These are phyloP conservation scores for Ensete glaucum DNA, from an alignment of 176 grass and related monocot species.

Conservation along the genomic window DNA sequence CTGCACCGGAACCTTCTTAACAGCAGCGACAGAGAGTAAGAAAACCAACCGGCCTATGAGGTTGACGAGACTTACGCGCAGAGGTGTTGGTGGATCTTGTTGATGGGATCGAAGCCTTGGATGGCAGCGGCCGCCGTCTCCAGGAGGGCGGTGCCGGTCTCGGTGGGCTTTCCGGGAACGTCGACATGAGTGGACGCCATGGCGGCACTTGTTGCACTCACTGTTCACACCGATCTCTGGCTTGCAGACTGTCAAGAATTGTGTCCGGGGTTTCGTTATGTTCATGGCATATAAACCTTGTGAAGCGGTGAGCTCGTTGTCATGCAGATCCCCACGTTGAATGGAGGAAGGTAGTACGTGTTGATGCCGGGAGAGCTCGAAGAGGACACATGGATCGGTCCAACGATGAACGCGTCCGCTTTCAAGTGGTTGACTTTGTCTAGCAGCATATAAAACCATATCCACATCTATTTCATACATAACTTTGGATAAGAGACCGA, in stretches of 20 bases:
- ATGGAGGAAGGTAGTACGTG: too few species aligned
- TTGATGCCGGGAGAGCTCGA: too few species aligned
- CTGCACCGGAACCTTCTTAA: not conserved
- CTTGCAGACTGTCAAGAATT: too few species aligned
- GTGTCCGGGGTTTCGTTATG: too few species aligned
- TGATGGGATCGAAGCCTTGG: conserved; percentile 60
- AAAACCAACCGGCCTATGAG: not conserved
- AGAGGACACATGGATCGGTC: too few species aligned
- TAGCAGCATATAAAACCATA: too few species aligned
- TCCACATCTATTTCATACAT: too few species aligned
- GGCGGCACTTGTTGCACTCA: not conserved
- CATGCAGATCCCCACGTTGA: conserved; percentile 16
- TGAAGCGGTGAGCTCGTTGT: not conserved
- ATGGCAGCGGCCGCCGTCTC: conserved; percentile 63
- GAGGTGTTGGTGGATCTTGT: conserved; percentile 72
- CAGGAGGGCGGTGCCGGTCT: conserved; percentile 47
- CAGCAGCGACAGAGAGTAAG: not conserved
- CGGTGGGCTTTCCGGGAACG: conserved; percentile 55
- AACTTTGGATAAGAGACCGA: too few species aligned
- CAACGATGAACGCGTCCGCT: too few species aligned
- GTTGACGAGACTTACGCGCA: conserved; percentile 35
- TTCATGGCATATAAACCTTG: not conserved
- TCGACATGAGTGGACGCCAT: conserved; percentile 43
- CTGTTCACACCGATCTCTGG: not conserved
- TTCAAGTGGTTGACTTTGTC: too few species aligned